phyloP scores from a whole-genome alignment of 257 asterid species.

The Jaltomata sinuosa region DNA sequence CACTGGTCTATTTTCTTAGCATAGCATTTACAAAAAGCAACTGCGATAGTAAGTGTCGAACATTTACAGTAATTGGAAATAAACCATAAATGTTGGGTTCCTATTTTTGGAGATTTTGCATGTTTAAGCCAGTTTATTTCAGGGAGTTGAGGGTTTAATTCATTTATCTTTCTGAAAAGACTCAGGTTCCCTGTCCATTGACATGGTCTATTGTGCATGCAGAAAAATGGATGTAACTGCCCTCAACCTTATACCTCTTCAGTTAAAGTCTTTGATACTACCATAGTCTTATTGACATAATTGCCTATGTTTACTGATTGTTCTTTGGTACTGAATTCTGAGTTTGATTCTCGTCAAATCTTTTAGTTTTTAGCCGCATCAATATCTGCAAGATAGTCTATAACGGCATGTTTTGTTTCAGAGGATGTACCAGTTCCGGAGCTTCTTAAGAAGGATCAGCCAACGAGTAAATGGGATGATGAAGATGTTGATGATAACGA shows the following conservation, averaged over 20 bases:
- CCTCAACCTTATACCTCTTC: neutral
- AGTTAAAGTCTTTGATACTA: neutral
- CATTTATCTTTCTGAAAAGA: neutral
- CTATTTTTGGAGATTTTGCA: neutral
- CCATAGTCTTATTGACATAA: neutral
- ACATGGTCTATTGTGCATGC: neutral
- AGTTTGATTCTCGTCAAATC: neutral
- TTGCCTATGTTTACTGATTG: neutral
- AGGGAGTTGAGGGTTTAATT: neutral
- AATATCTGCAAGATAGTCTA: neutral
- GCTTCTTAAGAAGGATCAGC: conserved; percentile 44
- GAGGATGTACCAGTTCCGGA: conserved; percentile 65
- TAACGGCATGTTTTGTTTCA: conserved; percentile 19
- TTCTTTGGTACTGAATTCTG: neutral
- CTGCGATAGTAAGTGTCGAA: neutral
- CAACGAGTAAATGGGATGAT: conserved; percentile 67
- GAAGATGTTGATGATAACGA: conserved; percentile 71
- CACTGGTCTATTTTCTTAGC: neutral
- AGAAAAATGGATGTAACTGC: neutral
- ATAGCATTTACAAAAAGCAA: neutral
- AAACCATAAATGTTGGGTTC: neutral
- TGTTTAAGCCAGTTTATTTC: neutral
- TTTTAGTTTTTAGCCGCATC: neutral
- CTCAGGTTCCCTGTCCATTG: neutral
- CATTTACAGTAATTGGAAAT: neutral